phyloP scores from a whole-genome alignment of 1,284 basidiomycete species.

The Violaceomyces palustris region DNA sequence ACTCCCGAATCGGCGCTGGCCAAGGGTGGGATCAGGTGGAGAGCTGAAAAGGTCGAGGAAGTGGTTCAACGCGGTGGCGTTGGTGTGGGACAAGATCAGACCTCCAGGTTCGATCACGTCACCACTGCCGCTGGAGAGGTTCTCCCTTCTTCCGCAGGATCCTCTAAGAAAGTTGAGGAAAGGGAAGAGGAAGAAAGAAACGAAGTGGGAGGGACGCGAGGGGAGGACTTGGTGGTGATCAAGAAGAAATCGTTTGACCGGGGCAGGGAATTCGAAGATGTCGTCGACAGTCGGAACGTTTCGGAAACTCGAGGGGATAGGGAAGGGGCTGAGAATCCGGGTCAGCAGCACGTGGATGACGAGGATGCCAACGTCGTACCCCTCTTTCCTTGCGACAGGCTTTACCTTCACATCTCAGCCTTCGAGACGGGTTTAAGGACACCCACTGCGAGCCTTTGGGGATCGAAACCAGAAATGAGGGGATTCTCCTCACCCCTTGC shows the following conservation, averaged over 20 bases:
- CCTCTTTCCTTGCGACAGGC: slow-evolving; percentile 9
- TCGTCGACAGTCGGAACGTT: neutral
- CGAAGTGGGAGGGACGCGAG: no score
- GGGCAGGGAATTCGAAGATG: no score
- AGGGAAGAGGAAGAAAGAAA: neutral
- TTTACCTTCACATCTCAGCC: slow-evolving; percentile 12
- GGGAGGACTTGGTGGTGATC: no score
- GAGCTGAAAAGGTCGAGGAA: slow-evolving; percentile 11
- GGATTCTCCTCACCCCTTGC: neutral
- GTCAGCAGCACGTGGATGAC: slow-evolving; percentile 12
- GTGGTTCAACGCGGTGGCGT: neutral
- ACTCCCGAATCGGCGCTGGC: slow-evolving; percentile 13
- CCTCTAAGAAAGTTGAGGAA: slow-evolving; percentile 7
- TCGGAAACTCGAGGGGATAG: neutral
- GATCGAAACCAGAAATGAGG: neutral
- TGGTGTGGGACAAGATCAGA: neutral
- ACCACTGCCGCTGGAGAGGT: no score
- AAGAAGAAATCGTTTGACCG: no score
- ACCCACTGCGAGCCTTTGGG: neutral
- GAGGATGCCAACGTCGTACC: neutral
- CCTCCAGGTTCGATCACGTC: no score
- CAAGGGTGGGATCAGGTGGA: slow-evolving; percentile 20
- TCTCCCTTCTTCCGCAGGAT: slow-evolving; percentile 1
- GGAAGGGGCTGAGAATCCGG: slow-evolving; percentile 4
- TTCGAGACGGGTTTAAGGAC: slow-evolving; percentile 4